Base-by-base conservation (phyloP, 805 yeast genomes). In the Yarrowia sp. region DNA sequence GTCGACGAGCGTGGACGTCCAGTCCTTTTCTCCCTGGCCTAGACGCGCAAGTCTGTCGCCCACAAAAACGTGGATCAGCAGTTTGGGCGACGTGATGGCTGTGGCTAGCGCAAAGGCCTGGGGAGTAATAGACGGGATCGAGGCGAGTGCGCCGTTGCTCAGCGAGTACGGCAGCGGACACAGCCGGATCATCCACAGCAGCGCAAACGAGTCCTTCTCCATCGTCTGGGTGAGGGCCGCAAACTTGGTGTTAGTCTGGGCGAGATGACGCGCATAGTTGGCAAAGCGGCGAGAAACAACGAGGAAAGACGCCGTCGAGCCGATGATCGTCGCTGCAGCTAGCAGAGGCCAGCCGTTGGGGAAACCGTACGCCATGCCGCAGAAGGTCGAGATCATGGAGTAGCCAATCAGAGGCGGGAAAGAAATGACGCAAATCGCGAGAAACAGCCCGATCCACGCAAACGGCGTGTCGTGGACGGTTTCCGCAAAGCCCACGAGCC, bases 111-210 rank as follows among this genome's bases (percentile, higher is more conserved):
- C 76, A 71, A 87, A 93, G 24, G 84, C 83, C 41, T 73, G 64
- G 1, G 85, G 74, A 0, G 86, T 77, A 12, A 93, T 79, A 16
- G 89, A 87, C 0, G 96, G 97, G 13, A 93, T 82, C 1, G 96
- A 86, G 9, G 96, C 94, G 66, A 94, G 78, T 0, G 96, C 97
- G 4, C 97, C 97, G 69, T 93, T 93, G 0, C 94, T 86, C 31
- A 93, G 76, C 2, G 97, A 90, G 71, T 91, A 94, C 0, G 98
- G 98, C 68, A 93, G 80, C 0, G 99, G 99, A 67, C 97, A 90
- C 63, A 93, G 73, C 62, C 97, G 78, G 27, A 93, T 80, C 70
- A 93, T 77, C 59, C 87, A 81, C 60, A 93, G 73, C 22, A 94
- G 73, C 65, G 84, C 71, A 63, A 91, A 80, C 63, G 84, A 82